phyloP scores from a whole-genome alignment of 2,329 filamentous ascomycete genomes.

The Penicillium polonicum region DNA sequence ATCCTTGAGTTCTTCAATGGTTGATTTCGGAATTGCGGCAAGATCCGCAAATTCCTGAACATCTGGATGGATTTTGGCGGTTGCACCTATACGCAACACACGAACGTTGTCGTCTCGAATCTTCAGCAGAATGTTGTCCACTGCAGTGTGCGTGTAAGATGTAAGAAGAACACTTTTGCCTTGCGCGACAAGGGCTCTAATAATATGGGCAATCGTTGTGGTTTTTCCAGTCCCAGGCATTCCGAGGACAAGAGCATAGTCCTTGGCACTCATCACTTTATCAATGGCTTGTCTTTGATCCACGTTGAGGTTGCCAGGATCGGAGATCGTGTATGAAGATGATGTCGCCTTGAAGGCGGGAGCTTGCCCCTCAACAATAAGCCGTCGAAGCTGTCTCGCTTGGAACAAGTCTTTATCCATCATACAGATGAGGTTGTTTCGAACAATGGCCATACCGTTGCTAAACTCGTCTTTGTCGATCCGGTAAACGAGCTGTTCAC shows the following conservation, averaged over 20 bases:
- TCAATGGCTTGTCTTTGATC: conserved; percentile 85
- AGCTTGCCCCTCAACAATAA: conserved; percentile 74
- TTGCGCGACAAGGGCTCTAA: conserved; percentile 80
- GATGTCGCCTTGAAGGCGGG: conserved; percentile 70
- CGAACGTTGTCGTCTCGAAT: conserved; percentile 74
- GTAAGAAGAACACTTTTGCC: conserved; percentile 91
- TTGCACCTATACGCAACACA: conserved; percentile 79
- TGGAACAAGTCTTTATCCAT: conserved; percentile 78
- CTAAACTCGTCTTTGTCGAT: conserved; percentile 98
- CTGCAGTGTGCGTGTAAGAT: conserved; percentile 94
- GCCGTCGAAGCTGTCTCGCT: conserved; percentile 68
- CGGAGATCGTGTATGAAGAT: conserved; percentile 63
- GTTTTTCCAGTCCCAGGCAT: conserved; percentile 99
- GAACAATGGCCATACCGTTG: conserved; percentile 91
- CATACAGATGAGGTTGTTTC: conserved; percentile 89
- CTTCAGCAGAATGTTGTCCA: conserved; percentile 96
- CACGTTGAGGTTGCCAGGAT: conserved; percentile 65
- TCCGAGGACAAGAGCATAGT: conserved; percentile 94
- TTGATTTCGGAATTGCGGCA: conserved; percentile 68
- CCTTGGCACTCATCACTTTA: conserved; percentile 92
- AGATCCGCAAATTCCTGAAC: conserved; percentile 82
- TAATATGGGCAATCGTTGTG: conserved; percentile 96
- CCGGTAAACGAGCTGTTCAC: conserved; percentile 65
- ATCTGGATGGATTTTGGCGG: conserved; percentile 82
- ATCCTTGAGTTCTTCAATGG: conserved; percentile 77